phyloP scores from a whole-genome alignment of 2,329 filamentous ascomycete genomes.

The Aspergillus texensis region DNA sequence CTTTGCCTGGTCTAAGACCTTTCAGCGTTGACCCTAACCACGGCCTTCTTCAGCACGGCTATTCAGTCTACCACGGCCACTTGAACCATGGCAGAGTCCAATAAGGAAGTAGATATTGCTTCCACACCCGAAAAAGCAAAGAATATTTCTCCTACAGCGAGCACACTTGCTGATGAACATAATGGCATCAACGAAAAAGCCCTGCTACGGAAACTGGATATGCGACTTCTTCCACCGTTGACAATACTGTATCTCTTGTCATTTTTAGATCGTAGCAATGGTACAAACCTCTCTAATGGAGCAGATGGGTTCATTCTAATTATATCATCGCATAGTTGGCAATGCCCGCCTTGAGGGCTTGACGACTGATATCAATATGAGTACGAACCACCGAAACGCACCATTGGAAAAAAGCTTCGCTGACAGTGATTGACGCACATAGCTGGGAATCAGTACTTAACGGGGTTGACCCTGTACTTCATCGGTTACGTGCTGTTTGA shows the following conservation, averaged over 20 bases:
- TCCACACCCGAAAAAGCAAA: slow-evolving; percentile 3
- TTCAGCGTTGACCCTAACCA: neutral
- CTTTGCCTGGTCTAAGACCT: neutral
- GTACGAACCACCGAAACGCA: slow-evolving; percentile 23
- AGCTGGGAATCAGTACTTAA: slow-evolving; percentile 45
- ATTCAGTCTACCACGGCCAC: neutral
- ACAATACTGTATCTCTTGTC: slow-evolving; percentile 49
- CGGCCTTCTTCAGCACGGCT: neutral
- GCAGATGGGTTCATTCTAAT: neutral
- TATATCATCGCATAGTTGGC: slow-evolving; percentile 30
- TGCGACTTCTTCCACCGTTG: slow-evolving; percentile 46
- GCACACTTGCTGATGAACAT: slow-evolving; percentile 23
- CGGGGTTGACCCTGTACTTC: slow-evolving; percentile 43
- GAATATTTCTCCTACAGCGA: slow-evolving; percentile 10
- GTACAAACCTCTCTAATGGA: slow-evolving; percentile 16
- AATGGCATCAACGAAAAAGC: slow-evolving; percentile 40
- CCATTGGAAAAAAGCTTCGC: neutral
- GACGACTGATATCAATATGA: slow-evolving; percentile 40
- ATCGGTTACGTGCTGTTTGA: slow-evolving; percentile 44
- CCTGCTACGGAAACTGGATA: slow-evolving; percentile 49
- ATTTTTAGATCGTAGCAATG: slow-evolving; percentile 49
- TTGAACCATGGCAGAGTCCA: slow-evolving; percentile 14
- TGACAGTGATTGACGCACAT: neutral
- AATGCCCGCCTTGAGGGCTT: slow-evolving; percentile 45
- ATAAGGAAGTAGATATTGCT: neutral